Evolutionary conservation across 2,329 filamentous ascomycete genomes (phyloP).

Genomic region (Fusarium sp.): DNA sequence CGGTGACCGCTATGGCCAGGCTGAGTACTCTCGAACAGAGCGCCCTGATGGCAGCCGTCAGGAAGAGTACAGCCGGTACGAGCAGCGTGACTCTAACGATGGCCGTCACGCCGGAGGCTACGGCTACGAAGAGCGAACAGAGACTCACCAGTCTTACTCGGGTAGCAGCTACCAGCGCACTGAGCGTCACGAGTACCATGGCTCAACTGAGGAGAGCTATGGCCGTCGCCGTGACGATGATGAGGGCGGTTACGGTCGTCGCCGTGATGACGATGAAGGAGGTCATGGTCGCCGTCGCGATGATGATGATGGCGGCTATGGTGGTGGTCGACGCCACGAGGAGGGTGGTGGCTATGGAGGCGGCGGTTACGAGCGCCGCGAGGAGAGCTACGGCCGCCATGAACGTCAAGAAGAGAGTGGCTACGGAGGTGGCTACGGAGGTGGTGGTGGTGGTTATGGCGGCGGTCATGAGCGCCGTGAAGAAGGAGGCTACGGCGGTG

Average conservation of each 20-base stretch:
- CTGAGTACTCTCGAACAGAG: conserved; percentile 68
- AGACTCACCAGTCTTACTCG: conserved; percentile 61
- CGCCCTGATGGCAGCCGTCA: conserved; percentile 67
- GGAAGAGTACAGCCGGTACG: conserved; percentile 71
- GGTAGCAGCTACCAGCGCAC: conserved; percentile 69
- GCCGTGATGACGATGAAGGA: background rate
- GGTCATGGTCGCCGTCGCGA: conserved; percentile 29
- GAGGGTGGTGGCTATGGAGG: conserved; percentile 36
- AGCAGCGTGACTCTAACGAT: conserved; percentile 61
- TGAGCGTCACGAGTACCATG: conserved; percentile 61
- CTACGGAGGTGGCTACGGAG: conserved; percentile 32
- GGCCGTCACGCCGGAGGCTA: conserved; percentile 57
- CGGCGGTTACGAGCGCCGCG: conserved; percentile 33
- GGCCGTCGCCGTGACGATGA: conserved; percentile 40
- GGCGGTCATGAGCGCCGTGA: conserved; percentile 6
- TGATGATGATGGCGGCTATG: conserved; percentile 34
- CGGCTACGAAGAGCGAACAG: conserved; percentile 68
- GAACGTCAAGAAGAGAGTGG: conserved; percentile 26
- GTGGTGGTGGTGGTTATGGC: conserved; percentile 33
- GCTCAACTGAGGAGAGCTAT: conserved; percentile 47
- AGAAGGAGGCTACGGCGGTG: conserved; percentile 24
- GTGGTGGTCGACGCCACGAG: conserved; percentile 11
- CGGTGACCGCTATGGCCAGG: conserved; percentile 68
- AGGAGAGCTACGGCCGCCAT: conserved; percentile 31
- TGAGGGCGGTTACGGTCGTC: conserved; percentile 27